Base-by-base conservation (phyloP, 208 protist genomes). In the Acanthamoeba healyi region DNA sequence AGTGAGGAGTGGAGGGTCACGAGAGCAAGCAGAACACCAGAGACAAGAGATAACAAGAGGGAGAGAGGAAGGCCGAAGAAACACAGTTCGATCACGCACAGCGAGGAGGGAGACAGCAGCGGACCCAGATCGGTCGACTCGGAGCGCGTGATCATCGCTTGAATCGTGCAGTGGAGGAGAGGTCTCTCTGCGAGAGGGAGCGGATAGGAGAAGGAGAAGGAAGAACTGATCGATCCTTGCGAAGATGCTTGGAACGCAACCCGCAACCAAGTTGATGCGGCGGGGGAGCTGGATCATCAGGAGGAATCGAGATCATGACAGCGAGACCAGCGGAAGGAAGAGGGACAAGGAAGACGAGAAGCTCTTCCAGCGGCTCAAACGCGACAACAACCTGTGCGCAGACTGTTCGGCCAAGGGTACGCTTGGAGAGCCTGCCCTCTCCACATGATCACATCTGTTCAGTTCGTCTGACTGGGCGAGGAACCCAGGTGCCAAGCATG, bases 401-500 rank as follows among this genome's bases (percentile, higher is more conserved):
- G 84, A 91, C 26, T 91, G 84, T 54, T 65, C 56, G 17, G 19
- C 7, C 4, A 91, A 91, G 32, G 84, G 84, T 70, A 74, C 22
- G 26, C n/a, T 34, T 79, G 10, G 14, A n/a, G n/a, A n/a, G 6
- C 67, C 17, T 51, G 14, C 46, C 17, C 46, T 51, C 22, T 26
- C 61, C 7, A 70, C n/a, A 29, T 34, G 7, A 70, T 38, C 17
- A 10, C 24, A 40, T 74, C 15, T 74, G 65, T 6, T 14, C 24
- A 40, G 3, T 29, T 74, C 6, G 19, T 40, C 10, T 38, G 19
- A 38, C 9, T 38, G 4, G n/a, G n/a, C n/a, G n/a, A n/a, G n/a
- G 24, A 79, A 7, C n/a, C 1, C 34, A 82, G 95, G 91, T 12
- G 95, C 97, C 17, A 29, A 92, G 1, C 97, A 97, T 96, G 93